Conservation (phyloP, 2,329 filamentous ascomycete species). For the Paramyrothecium sp. region DNA sequence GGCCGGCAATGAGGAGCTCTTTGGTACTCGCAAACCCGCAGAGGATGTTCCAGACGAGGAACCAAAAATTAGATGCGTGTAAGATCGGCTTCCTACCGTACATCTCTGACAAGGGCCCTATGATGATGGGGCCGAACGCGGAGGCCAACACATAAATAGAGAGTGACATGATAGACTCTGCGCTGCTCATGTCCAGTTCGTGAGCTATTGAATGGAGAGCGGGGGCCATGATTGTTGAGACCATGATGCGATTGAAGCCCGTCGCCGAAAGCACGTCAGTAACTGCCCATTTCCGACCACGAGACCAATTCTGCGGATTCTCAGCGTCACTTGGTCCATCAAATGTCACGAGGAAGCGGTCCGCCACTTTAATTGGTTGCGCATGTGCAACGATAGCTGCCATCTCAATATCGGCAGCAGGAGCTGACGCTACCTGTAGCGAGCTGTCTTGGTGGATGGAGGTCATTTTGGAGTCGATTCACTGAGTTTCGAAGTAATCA, state of each 20-base stretch:
- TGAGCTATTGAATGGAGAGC: slow-evolving; percentile 45
- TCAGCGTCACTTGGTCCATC: slow-evolving; percentile 25
- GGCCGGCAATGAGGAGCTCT: slow-evolving; percentile 37
- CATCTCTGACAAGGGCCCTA: slow-evolving; percentile 45
- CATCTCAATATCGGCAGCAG: background rate
- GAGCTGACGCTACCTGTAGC: background rate
- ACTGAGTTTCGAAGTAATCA: background rate
- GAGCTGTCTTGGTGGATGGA: background rate
- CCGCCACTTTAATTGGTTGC: background rate
- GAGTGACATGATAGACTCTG: slow-evolving; percentile 45
- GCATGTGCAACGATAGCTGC: background rate
- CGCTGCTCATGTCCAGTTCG: slow-evolving; percentile 49
- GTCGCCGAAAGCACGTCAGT: slow-evolving; percentile 47
- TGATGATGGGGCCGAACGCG: slow-evolving; percentile 41
- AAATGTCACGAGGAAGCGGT: slow-evolving; percentile 24
- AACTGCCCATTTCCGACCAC: slow-evolving; percentile 43
- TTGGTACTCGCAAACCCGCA: slow-evolving; percentile 40
- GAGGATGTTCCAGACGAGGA: slow-evolving; percentile 47
- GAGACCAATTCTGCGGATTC: slow-evolving; percentile 38
- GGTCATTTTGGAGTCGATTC: background rate
- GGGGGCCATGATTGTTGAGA: slow-evolving; percentile 51
- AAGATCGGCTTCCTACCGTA: slow-evolving; percentile 42
- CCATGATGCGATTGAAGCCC: slow-evolving; percentile 50
- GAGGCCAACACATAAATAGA: slow-evolving; percentile 42
- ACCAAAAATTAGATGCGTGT: slow-evolving; percentile 45